These are phyloP conservation scores for Mycena floridula DNA, from an alignment of 768 basidiomycete species.

Conservation along the genomic window DNA sequence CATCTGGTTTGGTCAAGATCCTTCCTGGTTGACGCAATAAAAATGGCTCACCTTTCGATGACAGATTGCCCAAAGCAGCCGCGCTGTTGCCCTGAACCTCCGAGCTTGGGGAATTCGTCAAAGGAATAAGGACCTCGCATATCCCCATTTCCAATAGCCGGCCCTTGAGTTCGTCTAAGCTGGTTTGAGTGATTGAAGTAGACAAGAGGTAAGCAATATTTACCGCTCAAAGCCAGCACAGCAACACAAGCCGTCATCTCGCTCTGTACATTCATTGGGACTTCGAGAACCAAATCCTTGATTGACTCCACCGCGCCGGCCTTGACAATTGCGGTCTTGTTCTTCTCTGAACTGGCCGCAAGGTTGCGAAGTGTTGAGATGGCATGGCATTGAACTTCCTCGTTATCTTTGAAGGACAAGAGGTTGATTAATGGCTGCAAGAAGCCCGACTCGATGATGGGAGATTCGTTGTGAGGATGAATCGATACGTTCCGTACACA, in stretches of 20 bases:
- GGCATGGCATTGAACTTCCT: constrained; percentile 99
- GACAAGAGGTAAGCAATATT: constrained; percentile 17
- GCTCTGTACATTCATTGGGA: constrained; percentile 95
- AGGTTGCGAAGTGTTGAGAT: constrained; percentile 96
- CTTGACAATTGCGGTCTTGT: constrained; percentile 96
- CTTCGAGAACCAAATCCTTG: constrained; percentile 91
- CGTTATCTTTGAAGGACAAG: constrained; percentile 97
- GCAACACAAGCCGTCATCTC: constrained; percentile 99
- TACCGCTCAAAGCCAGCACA: constrained; percentile 91
- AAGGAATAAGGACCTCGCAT: constrained; percentile 92
- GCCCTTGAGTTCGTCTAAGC: constrained; percentile 89
- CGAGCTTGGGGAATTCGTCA: constrained; percentile 93
- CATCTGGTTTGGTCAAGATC: constrained; percentile 42
- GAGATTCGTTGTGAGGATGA: constrained; percentile 96
- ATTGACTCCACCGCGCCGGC: constrained; percentile 96
- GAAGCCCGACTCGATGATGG: constrained; percentile 98
- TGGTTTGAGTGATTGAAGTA: constrained; percentile 6
- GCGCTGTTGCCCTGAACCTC: constrained; percentile 99
- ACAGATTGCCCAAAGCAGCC: constrained; percentile 94
- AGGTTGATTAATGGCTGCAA: constrained; percentile 93
- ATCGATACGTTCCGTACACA: constrained; percentile 99
- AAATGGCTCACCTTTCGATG: constrained; percentile 74
- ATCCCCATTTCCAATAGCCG: constrained; percentile 98
- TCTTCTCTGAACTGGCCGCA: constrained; percentile 95
- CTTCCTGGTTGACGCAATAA: background rate